A percentile compares a stretch with the other conserved stretches of the same genome.
Conservation (phyloP, 768 basidiomycete genomes). For the Tylopilus subfusipes region DNA sequence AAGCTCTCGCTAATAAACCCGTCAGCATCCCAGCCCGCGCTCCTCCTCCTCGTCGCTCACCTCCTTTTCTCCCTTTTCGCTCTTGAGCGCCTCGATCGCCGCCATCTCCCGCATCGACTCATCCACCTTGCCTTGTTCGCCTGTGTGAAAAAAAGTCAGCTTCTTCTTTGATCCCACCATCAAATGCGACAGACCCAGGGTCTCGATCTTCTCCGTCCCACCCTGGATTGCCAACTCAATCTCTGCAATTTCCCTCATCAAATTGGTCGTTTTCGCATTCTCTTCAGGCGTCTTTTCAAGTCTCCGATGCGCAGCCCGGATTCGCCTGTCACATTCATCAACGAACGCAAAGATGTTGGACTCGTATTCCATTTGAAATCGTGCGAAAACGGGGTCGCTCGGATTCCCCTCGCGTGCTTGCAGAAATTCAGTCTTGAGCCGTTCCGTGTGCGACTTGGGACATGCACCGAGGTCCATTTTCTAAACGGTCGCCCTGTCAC, state of each 20-base stretch:
- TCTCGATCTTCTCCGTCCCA: constrained; percentile 97
- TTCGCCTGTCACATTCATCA: constrained; percentile 96
- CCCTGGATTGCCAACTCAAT: constrained; percentile 99
- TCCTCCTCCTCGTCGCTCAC: constrained; percentile 35
- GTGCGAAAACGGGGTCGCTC: constrained; percentile 73
- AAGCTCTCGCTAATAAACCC: constrained; percentile 67
- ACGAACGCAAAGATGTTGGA: constrained; percentile 93
- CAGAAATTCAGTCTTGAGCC: constrained; percentile 86
- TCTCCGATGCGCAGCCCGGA: constrained; percentile 88
- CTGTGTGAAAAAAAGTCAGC: constrained; percentile 36
- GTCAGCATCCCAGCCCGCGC: not conserved
- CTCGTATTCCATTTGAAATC: constrained; percentile 95
- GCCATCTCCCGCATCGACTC: constrained; percentile 98
- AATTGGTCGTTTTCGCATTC: constrained; percentile 96
- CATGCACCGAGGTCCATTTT: constrained; percentile 99
- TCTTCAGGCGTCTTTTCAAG: constrained; percentile 99
- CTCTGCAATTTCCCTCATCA: constrained; percentile 99
- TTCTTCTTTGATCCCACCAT: constrained; percentile 1
- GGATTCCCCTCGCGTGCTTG: constrained; percentile 75
- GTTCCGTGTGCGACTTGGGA: constrained; percentile 93
- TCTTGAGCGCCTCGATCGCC: constrained; percentile 96
- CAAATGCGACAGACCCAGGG: constrained; percentile 58
- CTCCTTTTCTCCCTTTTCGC: constrained; percentile 95
- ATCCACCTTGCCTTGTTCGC: constrained; percentile 98
- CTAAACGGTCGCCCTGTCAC: constrained; percentile 35